Base-by-base conservation (phyloP, 139 green algal genomes). In the Chlorella sp. region DNA sequence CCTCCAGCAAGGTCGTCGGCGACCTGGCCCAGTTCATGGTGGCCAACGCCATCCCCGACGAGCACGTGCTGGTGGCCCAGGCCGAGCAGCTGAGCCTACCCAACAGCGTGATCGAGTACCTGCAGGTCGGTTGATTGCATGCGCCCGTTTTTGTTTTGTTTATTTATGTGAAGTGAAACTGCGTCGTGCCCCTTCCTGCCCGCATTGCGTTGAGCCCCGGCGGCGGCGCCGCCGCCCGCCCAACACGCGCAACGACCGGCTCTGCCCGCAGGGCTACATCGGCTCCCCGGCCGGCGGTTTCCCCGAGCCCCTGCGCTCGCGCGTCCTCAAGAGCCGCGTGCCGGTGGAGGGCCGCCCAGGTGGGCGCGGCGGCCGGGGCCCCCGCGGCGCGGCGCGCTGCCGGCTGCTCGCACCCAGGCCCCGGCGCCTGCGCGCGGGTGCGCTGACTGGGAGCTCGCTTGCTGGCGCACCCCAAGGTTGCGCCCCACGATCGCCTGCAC, bases 21-120 rank as follows among this genome's bases (percentile, higher is more conserved):
- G 94, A 98, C 79, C 85, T 98, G 64, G 94, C 94, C 6, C 93
- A 98, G 87, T 98, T 98, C 87, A 97, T 98, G 88, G 94, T 98
- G 55, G 83, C 93, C 79, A 98, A 97, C 73, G 81, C 93, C 42
- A 84, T 98, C 19, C n/a, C n/a, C n/a, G 86, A 92, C 59, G 92
- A 96, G 67, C 38, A 86, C 35, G 71, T 36, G 14, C 71, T 98
- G 36, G 88, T 98, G 63, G 90, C 94, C 40, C 82, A 85, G 66
- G 93, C 94, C 6, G 88, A 90, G 36, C 62, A 79, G 63, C 87
- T 98, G 23, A 91, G 83, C 12, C 92, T 98, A 70, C 94, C 94
- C 27, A 80, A 78, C 31, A 87, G 79, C 55, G 94, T 97, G 42
- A 89, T 98, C 31, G 94, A 98, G 80, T 96, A 91, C 80, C 84